Evolutionary conservation across 2,329 filamentous ascomycete species (phyloP).

Genomic region (Ophiostoma triangulosporum): DNA sequence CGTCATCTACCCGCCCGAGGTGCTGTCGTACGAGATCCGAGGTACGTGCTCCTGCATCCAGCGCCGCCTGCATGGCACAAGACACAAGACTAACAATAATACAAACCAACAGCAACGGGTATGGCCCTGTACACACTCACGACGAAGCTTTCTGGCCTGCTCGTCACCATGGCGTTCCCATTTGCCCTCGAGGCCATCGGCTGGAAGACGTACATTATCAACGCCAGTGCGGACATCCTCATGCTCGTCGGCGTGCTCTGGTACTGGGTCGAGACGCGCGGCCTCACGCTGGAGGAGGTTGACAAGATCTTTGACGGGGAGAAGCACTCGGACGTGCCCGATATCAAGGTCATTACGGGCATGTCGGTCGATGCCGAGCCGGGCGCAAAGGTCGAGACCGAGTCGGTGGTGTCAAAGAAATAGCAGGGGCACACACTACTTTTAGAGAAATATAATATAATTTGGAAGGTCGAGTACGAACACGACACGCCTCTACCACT

Average conservation of each 20-base stretch:
- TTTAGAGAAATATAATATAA: neutral
- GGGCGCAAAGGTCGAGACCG: neutral
- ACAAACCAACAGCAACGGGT: neutral
- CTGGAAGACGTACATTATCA: slow-evolving; percentile 17
- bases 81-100: neutral
- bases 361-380: neutral
- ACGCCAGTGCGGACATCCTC: slow-evolving; percentile 9
- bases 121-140: neutral
- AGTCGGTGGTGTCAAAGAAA: neutral
- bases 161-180: neutral
- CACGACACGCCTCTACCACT: neutral
- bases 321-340: neutral
- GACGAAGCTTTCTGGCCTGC: neutral
- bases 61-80: no score
- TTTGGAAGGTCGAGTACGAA: neutral
- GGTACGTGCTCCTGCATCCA: neutral
- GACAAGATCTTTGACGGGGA: slow-evolving; percentile 38
- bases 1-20: slow-evolving; percentile 11
- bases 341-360: neutral
- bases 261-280: slow-evolving; percentile 13
- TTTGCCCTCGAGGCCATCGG: slow-evolving; percentile 13
- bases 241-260: slow-evolving; percentile 17
- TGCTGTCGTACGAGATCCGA: slow-evolving; percentile 2
- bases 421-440: no score
- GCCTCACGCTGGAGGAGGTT: slow-evolving; percentile 13